Evolutionary conservation across 495 filamentous ascomycete species (phyloP), one percentile per base, ranked within the genome.

Genomic region (Elaphomyces granulatus): DNA sequence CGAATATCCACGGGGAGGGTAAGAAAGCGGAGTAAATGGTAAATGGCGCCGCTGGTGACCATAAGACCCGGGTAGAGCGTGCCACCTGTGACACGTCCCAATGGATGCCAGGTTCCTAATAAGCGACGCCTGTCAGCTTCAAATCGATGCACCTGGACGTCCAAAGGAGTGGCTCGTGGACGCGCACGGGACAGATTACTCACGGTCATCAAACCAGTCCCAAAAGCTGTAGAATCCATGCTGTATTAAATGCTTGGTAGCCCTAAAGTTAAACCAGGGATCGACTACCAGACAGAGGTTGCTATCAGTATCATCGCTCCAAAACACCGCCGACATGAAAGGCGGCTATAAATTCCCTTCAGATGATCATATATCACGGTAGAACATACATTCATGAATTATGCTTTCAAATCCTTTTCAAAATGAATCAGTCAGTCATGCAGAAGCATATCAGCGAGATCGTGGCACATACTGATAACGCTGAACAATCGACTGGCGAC

Each of bases 151-250:
- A n/a, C n/a, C n/a, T n/a, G 6, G n/a, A 4, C 6, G 15, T 12
- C n/a, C 20, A 8, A 38, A 10, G 16, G 6, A 12, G 20, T 8
- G n/a, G n/a, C 15, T 33, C 12, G 32, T 15, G 10, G n/a, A 10
- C 31, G 31, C n/a, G n/a, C n/a, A n/a, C n/a, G n/a, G n/a, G n/a
- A n/a, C n/a, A n/a, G n/a, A n/a, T n/a, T 45, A 61, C 77, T 35
- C 72, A 83, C 90, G 80, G 70, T 99, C 92, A 66, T 99, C 92
- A 55, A 99, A 99, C 92, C 92, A 99, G 63, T 99, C 88, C 92
- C 92, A 99, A 57, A 99, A 99, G 58, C 80, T 84, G 60, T 94
- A 92, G 64, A 99, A 96, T 43, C 92, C 92, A 73, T 99, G 71
- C 51, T 90, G 72, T 40, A 96, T 81, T 36, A 99, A 74, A 50